These are phyloP conservation scores for Gloeophyllum trabeum DNA, from an alignment of 768 basidiomycete species.

Conservation along the genomic window DNA sequence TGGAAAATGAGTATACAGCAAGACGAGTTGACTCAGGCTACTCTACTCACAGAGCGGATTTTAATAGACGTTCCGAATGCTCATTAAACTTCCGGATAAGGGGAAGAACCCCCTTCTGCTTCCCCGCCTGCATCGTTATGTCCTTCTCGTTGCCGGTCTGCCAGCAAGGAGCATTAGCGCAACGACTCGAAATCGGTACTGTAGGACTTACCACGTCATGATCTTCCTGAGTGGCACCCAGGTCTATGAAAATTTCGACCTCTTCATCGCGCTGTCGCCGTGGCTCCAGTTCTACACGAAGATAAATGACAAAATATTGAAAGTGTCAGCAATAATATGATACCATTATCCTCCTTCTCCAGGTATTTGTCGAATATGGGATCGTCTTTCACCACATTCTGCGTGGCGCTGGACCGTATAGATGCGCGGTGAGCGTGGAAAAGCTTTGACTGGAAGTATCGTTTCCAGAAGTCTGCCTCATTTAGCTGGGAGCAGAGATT, in stretches of 20 bases:
- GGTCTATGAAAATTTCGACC: constrained; percentile 72
- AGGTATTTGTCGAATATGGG: constrained; percentile 92
- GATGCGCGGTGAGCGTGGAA: constrained; percentile 94
- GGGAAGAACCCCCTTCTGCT: constrained; percentile 78
- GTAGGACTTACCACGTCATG: constrained; percentile 59
- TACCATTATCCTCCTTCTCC: constrained; percentile 93
- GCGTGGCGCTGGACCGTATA: constrained; percentile 75
- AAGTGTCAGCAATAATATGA: constrained; percentile 1
- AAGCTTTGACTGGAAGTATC: constrained; percentile 93
- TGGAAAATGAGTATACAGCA: constrained; percentile 1
- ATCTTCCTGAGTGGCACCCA: constrained; percentile 85
- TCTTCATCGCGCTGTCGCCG: constrained; percentile 50
- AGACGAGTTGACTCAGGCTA: constrained; percentile 6
- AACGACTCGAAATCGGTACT: not conserved
- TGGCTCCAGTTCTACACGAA: constrained; percentile 61
- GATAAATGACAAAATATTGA: not conserved
- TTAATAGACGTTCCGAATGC: constrained; percentile 84
- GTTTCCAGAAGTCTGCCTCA: constrained; percentile 91
- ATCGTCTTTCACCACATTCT: constrained; percentile 82
- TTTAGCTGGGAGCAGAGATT: constrained; percentile 42
- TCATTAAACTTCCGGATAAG: constrained; percentile 97
- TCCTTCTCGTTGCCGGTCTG: constrained; percentile 88
- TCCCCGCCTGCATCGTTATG: constrained; percentile 91
- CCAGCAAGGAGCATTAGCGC: not conserved
- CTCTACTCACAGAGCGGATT: constrained; percentile 57